These are phyloP conservation scores for Venturia effusa DNA, from an alignment of 2,329 filamentous ascomycete species.

Conservation along the genomic window DNA sequence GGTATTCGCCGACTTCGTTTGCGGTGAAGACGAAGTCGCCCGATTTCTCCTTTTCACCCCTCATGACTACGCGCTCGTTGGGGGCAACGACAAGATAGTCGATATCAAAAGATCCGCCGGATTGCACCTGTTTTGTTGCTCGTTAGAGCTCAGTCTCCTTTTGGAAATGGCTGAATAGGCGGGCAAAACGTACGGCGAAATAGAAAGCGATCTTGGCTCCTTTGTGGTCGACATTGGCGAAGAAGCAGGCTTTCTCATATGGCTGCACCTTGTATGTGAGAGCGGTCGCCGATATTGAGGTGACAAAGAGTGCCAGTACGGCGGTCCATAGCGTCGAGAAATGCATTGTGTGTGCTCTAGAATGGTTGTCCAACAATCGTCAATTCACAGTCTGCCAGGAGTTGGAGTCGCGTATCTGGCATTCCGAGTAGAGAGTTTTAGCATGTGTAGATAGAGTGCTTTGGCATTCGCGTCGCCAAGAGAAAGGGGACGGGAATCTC, in stretches of 20 bases:
- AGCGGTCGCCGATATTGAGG: slow-evolving; percentile 71
- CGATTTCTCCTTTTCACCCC: slow-evolving; percentile 84
- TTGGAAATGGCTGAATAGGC: neutral
- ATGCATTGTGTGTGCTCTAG: slow-evolving; percentile 46
- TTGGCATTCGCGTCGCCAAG: neutral
- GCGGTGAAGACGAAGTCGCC: slow-evolving; percentile 98
- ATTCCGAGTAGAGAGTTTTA: neutral
- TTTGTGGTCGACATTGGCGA: slow-evolving; percentile 62
- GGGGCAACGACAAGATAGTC: slow-evolving; percentile 85
- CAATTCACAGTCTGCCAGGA: neutral
- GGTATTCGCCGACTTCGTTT: slow-evolving; percentile 76
- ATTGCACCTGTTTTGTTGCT: slow-evolving; percentile 68
- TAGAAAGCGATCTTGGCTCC: slow-evolving; percentile 94
- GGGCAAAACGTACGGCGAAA: slow-evolving; percentile 66
- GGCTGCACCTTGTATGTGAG: slow-evolving; percentile 86
- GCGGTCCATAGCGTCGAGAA: slow-evolving; percentile 50
- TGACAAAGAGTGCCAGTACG: slow-evolving; percentile 60
- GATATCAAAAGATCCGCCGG: slow-evolving; percentile 93
- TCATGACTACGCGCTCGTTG: slow-evolving; percentile 66
- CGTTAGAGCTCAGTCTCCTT: neutral
- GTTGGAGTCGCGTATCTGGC: neutral
- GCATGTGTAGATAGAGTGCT: neutral
- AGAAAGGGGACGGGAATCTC: neutral
- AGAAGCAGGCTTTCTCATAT: slow-evolving; percentile 96
- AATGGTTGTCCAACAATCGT: neutral